phyloP scores from a whole-genome alignment of 768 basidiomycete species.

The Kwoniella pini region DNA sequence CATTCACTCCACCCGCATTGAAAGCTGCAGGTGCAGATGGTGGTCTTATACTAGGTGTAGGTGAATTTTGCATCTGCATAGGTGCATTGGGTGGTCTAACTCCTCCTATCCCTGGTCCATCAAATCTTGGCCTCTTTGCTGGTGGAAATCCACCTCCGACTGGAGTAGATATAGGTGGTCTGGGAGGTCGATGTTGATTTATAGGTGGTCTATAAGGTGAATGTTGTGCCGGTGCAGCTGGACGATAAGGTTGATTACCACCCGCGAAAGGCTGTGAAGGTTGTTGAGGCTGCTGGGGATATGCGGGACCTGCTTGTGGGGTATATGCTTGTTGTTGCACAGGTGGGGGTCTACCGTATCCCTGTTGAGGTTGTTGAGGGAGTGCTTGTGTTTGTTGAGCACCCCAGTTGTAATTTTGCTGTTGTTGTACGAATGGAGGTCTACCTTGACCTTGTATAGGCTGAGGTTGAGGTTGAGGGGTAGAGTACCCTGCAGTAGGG shows the following conservation, averaged over 20 bases:
- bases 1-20: slow-evolving; percentile 15
- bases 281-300: slow-evolving; percentile 42
- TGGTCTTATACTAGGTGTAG: neutral
- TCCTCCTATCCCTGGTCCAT: slow-evolving; percentile 60
- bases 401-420: slow-evolving; percentile 60
- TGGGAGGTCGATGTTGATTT: slow-evolving; percentile 52
- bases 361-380: slow-evolving; percentile 54
- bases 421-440: slow-evolving; percentile 25
- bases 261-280: slow-evolving; percentile 22
- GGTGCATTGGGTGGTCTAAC: slow-evolving; percentile 57
- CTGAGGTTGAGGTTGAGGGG: slow-evolving; percentile 17
- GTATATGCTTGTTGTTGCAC: too few relatives aligned
- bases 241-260: slow-evolving; percentile 25
- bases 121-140: slow-evolving; percentile 86
- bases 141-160: slow-evolving; percentile 67
- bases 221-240: slow-evolving; percentile 10
- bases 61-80: slow-evolving; percentile 3
- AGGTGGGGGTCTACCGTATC: too few relatives aligned
- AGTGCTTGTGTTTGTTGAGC: slow-evolving; percentile 57
- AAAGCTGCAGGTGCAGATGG: slow-evolving; percentile 15
- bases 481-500: slow-evolving; percentile 14
- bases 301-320: slow-evolving; percentile 52
- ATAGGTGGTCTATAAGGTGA: slow-evolving; percentile 26
- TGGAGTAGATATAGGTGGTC: slow-evolving; percentile 54
- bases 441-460: slow-evolving; percentile 16